phyloP scores from a whole-genome alignment of 768 basidiomycete genomes.

The Cystobasidium ongulense region DNA sequence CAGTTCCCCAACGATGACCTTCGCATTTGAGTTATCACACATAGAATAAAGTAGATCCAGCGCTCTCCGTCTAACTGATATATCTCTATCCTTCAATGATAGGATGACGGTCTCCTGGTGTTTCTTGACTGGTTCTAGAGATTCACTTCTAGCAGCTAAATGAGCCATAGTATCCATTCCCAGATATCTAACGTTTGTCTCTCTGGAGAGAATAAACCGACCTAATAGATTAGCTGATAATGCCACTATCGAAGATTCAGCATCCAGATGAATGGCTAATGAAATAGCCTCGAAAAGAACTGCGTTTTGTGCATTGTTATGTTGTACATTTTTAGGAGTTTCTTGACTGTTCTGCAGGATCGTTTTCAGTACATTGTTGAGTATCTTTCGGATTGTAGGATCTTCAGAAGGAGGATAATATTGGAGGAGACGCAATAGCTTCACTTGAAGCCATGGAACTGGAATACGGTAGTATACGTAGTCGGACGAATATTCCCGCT shows the following conservation, averaged over 20 bases:
- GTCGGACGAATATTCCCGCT: constrained; percentile 74
- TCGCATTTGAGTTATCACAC: constrained; percentile 97
- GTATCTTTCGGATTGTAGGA: constrained; percentile 61
- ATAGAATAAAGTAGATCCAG: constrained; percentile 96
- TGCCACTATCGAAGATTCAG: constrained; percentile 75
- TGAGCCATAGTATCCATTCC: constrained; percentile 98
- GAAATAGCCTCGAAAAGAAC: constrained; percentile 97
- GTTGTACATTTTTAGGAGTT: constrained; percentile 86
- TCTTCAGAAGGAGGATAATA: constrained; percentile 95
- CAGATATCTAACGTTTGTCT: constrained; percentile 95
- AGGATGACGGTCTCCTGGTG: constrained; percentile 93
- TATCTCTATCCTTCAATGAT: constrained; percentile 91
- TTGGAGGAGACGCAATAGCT: constrained; percentile 80
- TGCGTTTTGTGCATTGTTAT: constrained; percentile 96
- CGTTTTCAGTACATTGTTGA: constrained; percentile 75
- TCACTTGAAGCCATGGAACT: constrained; percentile 94
- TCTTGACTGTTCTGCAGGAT: constrained; percentile 83
- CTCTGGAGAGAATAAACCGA: constrained; percentile 92
- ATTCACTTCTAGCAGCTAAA: constrained; percentile 85
- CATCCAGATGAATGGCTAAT: constrained; percentile 89
- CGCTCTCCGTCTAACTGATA: constrained; percentile 85
- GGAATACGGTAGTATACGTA: constrained; percentile 98
- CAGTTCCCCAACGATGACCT: constrained; percentile 88
- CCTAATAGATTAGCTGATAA: constrained; percentile 85
- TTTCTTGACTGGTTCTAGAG: constrained; percentile 81